These are phyloP conservation scores for Cochliopodium minus DNA, from an alignment of 208 protist genomes.

Conservation along the genomic window DNA sequence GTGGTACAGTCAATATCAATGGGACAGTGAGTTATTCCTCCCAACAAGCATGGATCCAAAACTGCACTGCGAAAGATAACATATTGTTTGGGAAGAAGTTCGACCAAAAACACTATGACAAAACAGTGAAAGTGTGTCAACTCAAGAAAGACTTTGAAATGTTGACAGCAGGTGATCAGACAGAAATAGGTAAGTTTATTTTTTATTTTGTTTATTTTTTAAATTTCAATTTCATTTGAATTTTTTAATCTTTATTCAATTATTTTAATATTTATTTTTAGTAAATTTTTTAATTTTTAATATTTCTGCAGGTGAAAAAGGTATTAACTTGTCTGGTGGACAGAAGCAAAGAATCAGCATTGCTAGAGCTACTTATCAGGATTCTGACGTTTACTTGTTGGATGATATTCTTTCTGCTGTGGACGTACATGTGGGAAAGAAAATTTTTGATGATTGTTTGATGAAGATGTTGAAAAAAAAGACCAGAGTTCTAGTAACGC, in stretches of 20 bases:
- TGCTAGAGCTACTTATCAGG: constrained; percentile 49
- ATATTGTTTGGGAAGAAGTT: constrained; percentile 46
- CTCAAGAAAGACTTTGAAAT: constrained; percentile 50
- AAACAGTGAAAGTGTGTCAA: constrained; percentile 41
- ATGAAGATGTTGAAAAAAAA: constrained; percentile 44
- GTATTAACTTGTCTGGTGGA: constrained; percentile 53
- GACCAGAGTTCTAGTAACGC: constrained; percentile 48
- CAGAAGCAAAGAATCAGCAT: constrained; percentile 58
- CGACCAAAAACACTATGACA: constrained; percentile 38
- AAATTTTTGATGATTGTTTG: constrained; percentile 44
- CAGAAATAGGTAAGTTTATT: constrained; percentile 56
- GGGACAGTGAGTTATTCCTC: constrained; percentile 50
- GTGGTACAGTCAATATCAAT: background rate
- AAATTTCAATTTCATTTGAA: constrained; percentile 17
- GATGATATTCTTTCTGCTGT: constrained; percentile 32
- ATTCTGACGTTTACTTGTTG: constrained; percentile 27
- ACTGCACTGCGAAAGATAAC: constrained; percentile 71
- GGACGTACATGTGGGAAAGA: constrained; percentile 27
- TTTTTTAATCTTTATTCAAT: no score
- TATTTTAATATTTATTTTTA: no score
- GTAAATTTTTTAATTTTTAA: no score
- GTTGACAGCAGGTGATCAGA: constrained; percentile 55
- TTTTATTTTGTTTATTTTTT: no score
- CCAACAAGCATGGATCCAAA: constrained; percentile 65
- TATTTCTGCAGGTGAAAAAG: constrained; percentile 24